Evolutionary conservation across 352 stramenopile genomes (phyloP).

Genomic region (Lagenidium giganteum): DNA sequence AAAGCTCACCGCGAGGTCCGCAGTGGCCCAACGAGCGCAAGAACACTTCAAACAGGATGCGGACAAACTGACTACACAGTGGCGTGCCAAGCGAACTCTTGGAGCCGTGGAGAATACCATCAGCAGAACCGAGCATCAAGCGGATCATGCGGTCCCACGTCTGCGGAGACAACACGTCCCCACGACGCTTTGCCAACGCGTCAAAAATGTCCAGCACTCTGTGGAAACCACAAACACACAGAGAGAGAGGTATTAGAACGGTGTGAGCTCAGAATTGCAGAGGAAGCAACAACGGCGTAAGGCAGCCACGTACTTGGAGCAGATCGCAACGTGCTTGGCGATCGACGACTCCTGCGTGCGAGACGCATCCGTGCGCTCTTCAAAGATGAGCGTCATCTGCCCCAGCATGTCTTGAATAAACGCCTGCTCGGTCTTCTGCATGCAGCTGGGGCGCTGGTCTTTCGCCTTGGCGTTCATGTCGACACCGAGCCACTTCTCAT

Average conservation of each 20-base stretch:
- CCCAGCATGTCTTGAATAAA: conserved; percentile 86
- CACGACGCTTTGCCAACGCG: conserved; percentile 60
- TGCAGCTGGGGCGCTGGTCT: conserved; percentile 57
- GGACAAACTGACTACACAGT: conserved; percentile 68
- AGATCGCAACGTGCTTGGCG: conserved; percentile 68
- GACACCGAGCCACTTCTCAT: conserved; percentile 78
- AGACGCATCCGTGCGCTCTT: conserved; percentile 47
- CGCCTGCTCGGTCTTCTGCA: conserved; percentile 78
- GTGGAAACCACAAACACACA: not conserved
- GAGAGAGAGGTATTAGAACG: no score
- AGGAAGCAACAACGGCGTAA: not conserved
- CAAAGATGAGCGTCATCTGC: conserved; percentile 86
- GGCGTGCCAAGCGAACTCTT: conserved; percentile 70
- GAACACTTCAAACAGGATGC: conserved; percentile 77
- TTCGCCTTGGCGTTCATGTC: conserved; percentile 35
- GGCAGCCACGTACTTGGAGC: conserved; percentile 40
- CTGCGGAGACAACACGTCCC: conserved; percentile 45
- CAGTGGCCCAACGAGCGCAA: conserved; percentile 64
- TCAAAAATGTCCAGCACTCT: conserved; percentile 82
- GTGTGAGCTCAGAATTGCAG: no score
- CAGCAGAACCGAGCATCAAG: conserved; percentile 63
- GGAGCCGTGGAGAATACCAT: conserved; percentile 72
- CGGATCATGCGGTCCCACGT: conserved; percentile 85
- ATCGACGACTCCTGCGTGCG: conserved; percentile 29
- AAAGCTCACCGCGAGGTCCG: conserved; percentile 66